These are phyloP conservation scores for Aegilops umbellulata DNA, from an alignment of 176 grass and related monocot species.

Conservation along the genomic window DNA sequence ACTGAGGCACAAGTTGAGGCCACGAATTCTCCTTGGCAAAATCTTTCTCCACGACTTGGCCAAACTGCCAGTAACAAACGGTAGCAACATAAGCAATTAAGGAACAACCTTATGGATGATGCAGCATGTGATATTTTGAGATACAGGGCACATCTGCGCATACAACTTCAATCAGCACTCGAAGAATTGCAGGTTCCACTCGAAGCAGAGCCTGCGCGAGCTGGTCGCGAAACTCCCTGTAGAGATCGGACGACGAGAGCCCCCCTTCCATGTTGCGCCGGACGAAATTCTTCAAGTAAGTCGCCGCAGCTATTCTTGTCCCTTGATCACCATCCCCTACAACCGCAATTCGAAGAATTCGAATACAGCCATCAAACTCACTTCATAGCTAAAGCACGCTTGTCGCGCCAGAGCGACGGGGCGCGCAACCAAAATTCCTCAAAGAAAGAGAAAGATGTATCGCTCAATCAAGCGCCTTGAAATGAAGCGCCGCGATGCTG, in stretches of 20 bases:
- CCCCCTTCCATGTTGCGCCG: slow-evolving; percentile 31
- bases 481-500: background rate
- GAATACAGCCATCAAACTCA: background rate
- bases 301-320: slow-evolving; percentile 60
- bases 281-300: slow-evolving; percentile 78
- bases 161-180: slow-evolving; percentile 77
- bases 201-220: slow-evolving; percentile 57
- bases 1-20: slow-evolving; percentile 77
- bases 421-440: background rate
- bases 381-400: background rate
- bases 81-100: background rate
- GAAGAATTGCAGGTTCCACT: slow-evolving; percentile 63
- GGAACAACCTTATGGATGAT: background rate
- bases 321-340: slow-evolving; percentile 64
- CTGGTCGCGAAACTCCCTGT: slow-evolving; percentile 55
- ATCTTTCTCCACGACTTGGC: slow-evolving; percentile 55
- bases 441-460: background rate
- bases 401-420: background rate
- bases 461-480: background rate
- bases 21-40: slow-evolving; percentile 81
- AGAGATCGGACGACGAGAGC: slow-evolving; percentile 25
- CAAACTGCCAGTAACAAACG: slow-evolving; percentile 50
- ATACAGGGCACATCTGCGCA: slow-evolving; percentile 5
- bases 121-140: background rate
- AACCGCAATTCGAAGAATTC: background rate